phyloP scores from a whole-genome alignment of 2,329 filamentous ascomycete genomes.

The Huntiella decipiens region DNA sequence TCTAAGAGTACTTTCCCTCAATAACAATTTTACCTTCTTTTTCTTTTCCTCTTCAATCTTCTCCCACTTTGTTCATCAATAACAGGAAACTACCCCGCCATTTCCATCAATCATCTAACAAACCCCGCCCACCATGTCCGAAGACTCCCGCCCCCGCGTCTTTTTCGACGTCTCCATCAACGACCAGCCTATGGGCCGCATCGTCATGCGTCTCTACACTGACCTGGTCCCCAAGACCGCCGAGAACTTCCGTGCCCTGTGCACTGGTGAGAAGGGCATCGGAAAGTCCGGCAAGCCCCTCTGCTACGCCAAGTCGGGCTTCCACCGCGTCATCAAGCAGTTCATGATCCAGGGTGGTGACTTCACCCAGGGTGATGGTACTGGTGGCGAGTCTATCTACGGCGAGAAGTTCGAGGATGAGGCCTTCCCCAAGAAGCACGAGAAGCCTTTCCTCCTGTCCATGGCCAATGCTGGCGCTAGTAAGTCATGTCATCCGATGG shows the following conservation, averaged over 20 bases:
- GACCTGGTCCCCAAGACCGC: conserved; percentile 79
- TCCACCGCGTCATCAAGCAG: conserved; percentile 94
- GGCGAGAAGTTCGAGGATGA: conserved; percentile 95
- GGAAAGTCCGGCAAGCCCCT: conserved; percentile 69
- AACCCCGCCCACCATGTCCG: conserved; percentile 17
- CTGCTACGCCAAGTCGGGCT: conserved; percentile 79
- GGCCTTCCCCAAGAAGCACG: conserved; percentile 83
- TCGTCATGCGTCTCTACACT: conserved; percentile 68
- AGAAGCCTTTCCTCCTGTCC: conserved; percentile 78
- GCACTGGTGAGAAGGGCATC: conserved; percentile 81
- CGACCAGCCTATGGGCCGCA: conserved; percentile 50
- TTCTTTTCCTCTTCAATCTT: background rate
- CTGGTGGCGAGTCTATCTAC: conserved; percentile 92
- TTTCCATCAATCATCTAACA: conserved; percentile 5
- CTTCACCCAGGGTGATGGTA: conserved; percentile 87
- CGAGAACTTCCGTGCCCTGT: conserved; percentile 88
- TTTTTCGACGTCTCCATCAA: conserved; percentile 88
- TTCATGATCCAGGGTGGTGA: conserved; percentile 99
- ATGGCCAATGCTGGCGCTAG: conserved; percentile 96
- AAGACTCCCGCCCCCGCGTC: conserved; percentile 47
- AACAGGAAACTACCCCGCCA: conserved; percentile 1
- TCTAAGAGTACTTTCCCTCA: background rate
- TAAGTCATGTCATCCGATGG: conserved; percentile 22
- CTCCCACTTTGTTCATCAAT: background rate
- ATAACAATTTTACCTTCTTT: background rate